These are phyloP conservation scores for Chaetomium strumarium DNA, from an alignment of 2,329 filamentous ascomycete genomes.

Conservation along the genomic window DNA sequence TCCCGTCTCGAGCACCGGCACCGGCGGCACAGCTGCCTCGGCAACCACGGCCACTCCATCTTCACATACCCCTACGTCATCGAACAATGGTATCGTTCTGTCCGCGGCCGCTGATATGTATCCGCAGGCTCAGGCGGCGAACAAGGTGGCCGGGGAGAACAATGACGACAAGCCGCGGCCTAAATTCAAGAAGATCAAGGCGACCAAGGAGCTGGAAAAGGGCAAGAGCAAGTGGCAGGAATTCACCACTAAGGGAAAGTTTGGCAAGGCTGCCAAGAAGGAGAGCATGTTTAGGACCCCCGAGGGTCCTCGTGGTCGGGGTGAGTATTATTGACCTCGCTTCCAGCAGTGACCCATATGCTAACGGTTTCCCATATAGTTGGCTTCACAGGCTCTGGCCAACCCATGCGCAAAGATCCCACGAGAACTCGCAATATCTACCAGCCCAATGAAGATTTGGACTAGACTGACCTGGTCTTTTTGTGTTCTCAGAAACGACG, in stretches of 20 bases:
- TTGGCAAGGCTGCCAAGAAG: constrained; percentile 65
- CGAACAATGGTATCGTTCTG: constrained; percentile 44
- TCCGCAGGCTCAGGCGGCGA: constrained; percentile 44
- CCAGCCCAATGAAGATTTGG: constrained; percentile 67
- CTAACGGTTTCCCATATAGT: constrained; percentile 48
- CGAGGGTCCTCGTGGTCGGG: constrained; percentile 78
- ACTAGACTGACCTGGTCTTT: constrained; percentile 41
- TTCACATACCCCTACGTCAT: constrained; percentile 38
- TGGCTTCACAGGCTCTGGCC: constrained; percentile 91
- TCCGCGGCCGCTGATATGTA: constrained; percentile 54
- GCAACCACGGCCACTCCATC: constrained; percentile 7
- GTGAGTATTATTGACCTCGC: constrained; percentile 42
- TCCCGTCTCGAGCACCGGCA: constrained; percentile 35
- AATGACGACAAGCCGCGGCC: constrained; percentile 69
- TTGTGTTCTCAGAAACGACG: constrained; percentile 16
- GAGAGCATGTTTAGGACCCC: constrained; percentile 97
- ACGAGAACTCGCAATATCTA: constrained; percentile 80
- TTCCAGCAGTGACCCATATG: background rate
- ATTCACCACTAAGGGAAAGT: constrained; percentile 73
- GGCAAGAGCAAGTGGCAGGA: constrained; percentile 94
- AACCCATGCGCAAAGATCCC: constrained; percentile 90
- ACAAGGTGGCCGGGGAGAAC: constrained; percentile 50
- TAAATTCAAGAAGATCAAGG: constrained; percentile 85
- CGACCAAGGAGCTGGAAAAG: constrained; percentile 83
- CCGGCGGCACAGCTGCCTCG: constrained; percentile 27